These are phyloP conservation scores for Andrographis paniculata DNA, from an alignment of 305 asterid species.

Conservation along the genomic window DNA sequence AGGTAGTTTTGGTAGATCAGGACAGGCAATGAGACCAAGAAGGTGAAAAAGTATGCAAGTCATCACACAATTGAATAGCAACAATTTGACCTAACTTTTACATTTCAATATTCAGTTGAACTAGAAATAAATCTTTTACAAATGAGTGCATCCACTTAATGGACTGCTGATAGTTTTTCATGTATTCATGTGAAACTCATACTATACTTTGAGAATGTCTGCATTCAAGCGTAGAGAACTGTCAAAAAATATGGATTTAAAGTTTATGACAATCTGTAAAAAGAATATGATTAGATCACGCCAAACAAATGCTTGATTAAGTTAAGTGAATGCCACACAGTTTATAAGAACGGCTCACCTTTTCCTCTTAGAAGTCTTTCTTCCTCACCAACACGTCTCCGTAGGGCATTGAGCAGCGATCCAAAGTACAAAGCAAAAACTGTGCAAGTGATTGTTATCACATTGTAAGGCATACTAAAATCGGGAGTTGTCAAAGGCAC, in stretches of 20 bases:
- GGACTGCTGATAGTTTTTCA: neutral
- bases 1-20: constrained; percentile 5
- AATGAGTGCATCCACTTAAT: too few species aligned
- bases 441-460: constrained; percentile 93
- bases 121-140: too few species aligned
- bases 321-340: constrained; percentile 1
- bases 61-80: too few species aligned
- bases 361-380: constrained; percentile 55
- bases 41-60: too few species aligned
- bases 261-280: neutral
- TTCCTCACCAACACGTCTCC: constrained; percentile 85
- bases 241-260: too few species aligned
- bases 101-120: neutral
- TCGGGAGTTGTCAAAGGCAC: constrained; percentile 99
- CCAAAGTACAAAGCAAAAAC: constrained; percentile 92
- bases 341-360: constrained; percentile 34
- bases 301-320: neutral
- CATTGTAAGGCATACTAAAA: constrained; percentile 99
- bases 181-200: too few species aligned
- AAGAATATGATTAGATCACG: neutral
- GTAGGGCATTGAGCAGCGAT: constrained; percentile 77
- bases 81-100: too few species aligned
- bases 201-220: too few species aligned
- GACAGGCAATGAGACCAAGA: neutral
- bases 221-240: too few species aligned